phyloP scores from a whole-genome alignment of 345 rosid species.

The Eucalyptus viminalis region DNA sequence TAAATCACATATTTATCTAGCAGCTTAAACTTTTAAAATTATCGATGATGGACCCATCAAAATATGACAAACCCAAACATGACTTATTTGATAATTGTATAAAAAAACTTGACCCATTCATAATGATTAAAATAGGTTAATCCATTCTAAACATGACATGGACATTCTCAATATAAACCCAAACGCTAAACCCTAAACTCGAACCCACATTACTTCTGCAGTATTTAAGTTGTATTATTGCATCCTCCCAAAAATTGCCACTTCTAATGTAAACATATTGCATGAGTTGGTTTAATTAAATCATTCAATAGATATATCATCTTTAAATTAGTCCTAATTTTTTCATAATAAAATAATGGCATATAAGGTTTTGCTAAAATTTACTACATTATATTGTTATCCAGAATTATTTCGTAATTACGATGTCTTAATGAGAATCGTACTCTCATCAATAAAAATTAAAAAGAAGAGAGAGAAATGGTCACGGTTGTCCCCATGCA shows the following conservation, averaged over 20 bases:
- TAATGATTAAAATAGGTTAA: not conserved
- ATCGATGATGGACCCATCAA: no score
- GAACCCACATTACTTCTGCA: not conserved
- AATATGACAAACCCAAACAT: not conserved
- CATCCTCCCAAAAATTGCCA: fast-evolving
- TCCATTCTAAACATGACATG: not conserved
- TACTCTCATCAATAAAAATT: fast-evolving
- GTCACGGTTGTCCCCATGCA: not conserved
- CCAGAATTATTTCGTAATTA: no score
- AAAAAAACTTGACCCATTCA: not conserved
- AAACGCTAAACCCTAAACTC: no score
- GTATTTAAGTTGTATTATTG: no score
- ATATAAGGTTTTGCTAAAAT: no score
- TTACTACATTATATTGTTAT: no score
- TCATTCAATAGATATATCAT: not conserved
- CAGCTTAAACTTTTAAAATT: fast-evolving
- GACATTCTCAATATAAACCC: not conserved
- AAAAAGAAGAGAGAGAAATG: no score
- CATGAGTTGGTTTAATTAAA: not conserved
- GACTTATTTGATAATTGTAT: not conserved
- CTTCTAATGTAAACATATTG: not conserved
- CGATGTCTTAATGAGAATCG: no score
- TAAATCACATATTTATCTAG: no score
- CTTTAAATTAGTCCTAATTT: fast-evolving
- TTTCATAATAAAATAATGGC: not conserved